Conservation (phyloP, 331 rosid genomes). For the Malus hybrid region DNA sequence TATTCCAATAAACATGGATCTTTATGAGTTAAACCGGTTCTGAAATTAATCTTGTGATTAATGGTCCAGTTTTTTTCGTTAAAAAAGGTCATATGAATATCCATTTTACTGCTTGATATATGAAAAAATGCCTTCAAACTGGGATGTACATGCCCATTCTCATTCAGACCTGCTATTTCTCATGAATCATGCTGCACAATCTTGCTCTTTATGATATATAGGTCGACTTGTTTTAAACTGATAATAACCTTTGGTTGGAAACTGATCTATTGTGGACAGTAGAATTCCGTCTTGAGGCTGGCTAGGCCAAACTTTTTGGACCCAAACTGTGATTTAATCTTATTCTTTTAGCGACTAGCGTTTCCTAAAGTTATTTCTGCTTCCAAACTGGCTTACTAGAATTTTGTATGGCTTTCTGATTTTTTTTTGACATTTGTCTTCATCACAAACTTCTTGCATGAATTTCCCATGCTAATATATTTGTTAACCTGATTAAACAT, state of each 20-base stretch:
- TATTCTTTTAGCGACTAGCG: neutral
- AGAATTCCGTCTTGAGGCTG: neutral
- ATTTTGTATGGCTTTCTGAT: neutral
- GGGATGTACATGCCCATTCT: too few species aligned
- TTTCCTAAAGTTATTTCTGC: neutral
- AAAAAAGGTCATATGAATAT: too few species aligned
- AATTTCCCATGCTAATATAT: conserved; percentile 3
- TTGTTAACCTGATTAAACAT: conserved; percentile 2
- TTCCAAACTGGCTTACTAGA: conserved; percentile 3
- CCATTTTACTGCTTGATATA: too few species aligned
- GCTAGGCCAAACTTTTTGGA: neutral
- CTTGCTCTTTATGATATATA: neutral
- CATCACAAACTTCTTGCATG: neutral
- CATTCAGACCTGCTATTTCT: neutral
- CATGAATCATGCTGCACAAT: neutral
- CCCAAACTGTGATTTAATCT: neutral
- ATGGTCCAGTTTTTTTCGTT: too few species aligned
- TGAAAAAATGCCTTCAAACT: neutral
- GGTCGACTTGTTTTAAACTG: neutral
- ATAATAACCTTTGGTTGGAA: neutral
- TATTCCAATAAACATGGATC: neutral
- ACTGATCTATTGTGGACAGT: neutral
- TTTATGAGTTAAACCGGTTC: too few species aligned
- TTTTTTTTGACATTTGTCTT: neutral
- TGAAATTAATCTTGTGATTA: too few species aligned